Percentiles rank a stretch among this genome's conserved stretches.
phyloP scores from a whole-genome alignment of 306 rosid genomes.

The Vachellia collinsii region DNA sequence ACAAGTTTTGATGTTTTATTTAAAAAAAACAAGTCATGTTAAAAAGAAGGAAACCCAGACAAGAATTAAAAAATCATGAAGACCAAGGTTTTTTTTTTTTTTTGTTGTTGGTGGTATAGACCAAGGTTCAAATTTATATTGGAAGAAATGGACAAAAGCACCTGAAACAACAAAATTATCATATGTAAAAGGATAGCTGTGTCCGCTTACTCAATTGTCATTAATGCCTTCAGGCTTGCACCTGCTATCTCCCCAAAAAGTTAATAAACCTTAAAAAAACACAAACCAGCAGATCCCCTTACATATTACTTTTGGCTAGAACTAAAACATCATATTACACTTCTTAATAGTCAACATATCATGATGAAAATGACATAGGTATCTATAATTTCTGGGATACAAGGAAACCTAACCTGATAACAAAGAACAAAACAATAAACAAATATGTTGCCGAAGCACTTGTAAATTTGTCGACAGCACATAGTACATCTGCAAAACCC shows the following conservation, averaged over 20 bases:
- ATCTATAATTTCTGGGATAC: background rate
- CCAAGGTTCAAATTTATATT: too few relatives aligned
- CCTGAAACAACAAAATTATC: too few relatives aligned
- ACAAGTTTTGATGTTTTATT: too few relatives aligned
- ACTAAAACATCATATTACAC: background rate
- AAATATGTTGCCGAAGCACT: background rate
- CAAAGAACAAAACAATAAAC: background rate
- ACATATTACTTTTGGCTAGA: background rate
- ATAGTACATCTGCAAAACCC: background rate
- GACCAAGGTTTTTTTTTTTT: too few relatives aligned
- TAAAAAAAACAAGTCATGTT: too few relatives aligned
- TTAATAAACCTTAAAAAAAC: background rate
- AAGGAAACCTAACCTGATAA: background rate
- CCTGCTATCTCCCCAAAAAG: background rate
- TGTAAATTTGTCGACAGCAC: background rate
- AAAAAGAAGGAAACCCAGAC: too few relatives aligned
- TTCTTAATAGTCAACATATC: background rate
- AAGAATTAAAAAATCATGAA: too few relatives aligned
- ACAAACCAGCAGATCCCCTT: background rate
- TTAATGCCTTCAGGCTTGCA: too few relatives aligned
- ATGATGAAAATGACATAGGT: background rate
- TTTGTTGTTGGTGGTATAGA: too few relatives aligned
- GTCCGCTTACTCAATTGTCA: too few relatives aligned
- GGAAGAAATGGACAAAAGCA: too few relatives aligned
- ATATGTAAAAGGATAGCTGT: too few relatives aligned